Conservation (phyloP, 1,139 yeast genomes). For the Yamadazyma membranifaciens region DNA sequence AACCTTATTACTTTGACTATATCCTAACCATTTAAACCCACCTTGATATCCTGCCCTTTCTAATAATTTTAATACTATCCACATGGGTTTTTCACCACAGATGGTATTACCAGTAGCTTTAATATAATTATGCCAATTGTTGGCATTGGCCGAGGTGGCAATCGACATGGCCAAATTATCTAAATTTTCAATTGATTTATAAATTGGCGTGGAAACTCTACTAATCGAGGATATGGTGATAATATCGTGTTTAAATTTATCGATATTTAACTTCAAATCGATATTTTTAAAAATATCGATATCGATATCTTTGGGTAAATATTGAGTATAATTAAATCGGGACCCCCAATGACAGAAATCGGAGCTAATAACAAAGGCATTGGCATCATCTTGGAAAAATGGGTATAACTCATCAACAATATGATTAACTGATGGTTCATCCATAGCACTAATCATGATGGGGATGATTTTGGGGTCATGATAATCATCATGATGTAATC, state of each 20-base stretch:
- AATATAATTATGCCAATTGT: conserved; percentile 68
- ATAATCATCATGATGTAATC: neutral
- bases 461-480: conserved; percentile 64
- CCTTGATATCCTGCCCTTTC: conserved; percentile 22
- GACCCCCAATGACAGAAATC: conserved; percentile 98
- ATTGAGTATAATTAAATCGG: conserved; percentile 69
- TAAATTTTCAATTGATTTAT: conserved; percentile 67
- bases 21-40: conserved; percentile 71
- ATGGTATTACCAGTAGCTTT: conserved; percentile 77
- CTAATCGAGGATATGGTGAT: conserved; percentile 15
- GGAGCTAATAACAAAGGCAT: conserved; percentile 77
- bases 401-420: conserved; percentile 53
- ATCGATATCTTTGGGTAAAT: conserved; percentile 34
- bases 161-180: conserved; percentile 71
- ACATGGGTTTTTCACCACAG: conserved; percentile 88
- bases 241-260: conserved; percentile 8
- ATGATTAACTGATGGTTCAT: conserved; percentile 38
- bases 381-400: conserved; percentile 53
- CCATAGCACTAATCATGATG: conserved; percentile 70
- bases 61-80: conserved; percentile 55
- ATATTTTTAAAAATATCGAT: conserved; percentile 15
- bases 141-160: conserved; percentile 52
- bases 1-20: conserved; percentile 73
- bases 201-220: conserved; percentile 45
- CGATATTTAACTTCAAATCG: conserved; percentile 6